Percentiles rank a stretch among this genome's conserved stretches.
These are phyloP conservation scores for Xylaria digitata DNA, from an alignment of 2,329 filamentous ascomycete genomes.

Conservation along the genomic window DNA sequence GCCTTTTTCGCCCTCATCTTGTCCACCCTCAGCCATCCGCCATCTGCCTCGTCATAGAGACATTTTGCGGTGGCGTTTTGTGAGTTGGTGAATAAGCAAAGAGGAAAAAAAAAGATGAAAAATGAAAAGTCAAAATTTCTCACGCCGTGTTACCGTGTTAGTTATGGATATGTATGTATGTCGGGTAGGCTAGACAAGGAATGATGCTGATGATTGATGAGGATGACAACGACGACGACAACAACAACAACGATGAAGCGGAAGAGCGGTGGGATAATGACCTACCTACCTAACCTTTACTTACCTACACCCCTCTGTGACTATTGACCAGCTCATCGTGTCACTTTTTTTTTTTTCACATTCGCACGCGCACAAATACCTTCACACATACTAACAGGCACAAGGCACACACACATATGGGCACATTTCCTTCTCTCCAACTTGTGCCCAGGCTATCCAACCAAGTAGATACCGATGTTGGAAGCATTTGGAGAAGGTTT, in stretches of 20 bases:
- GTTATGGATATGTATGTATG: background rate
- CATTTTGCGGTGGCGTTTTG: conserved; percentile 33
- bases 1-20: conserved; percentile 30
- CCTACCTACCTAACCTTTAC: background rate
- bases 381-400: too few species aligned
- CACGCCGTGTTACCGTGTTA: background rate
- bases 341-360: conserved; percentile 17
- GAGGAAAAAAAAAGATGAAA: background rate
- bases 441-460: background rate
- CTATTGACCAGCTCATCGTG: conserved; percentile 24
- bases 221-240: background rate
- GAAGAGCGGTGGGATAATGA: conserved; percentile 32
- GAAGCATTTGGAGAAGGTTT: conserved; percentile 6
- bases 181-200: background rate
- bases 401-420: conserved; percentile 12
- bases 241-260: conserved; percentile 12
- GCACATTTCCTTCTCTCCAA: too few species aligned
- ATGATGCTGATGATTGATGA: conserved; percentile 1
- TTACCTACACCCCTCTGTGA: background rate
- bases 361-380: background rate
- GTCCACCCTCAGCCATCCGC: conserved; percentile 10
- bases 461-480: background rate
- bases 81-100: conserved; percentile 18
- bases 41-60: conserved; percentile 25
- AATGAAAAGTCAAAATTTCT: background rate